Base-by-base conservation (phyloP, 225 moss, liverwort and hornwort species). In the Marchantia paleacea region DNA sequence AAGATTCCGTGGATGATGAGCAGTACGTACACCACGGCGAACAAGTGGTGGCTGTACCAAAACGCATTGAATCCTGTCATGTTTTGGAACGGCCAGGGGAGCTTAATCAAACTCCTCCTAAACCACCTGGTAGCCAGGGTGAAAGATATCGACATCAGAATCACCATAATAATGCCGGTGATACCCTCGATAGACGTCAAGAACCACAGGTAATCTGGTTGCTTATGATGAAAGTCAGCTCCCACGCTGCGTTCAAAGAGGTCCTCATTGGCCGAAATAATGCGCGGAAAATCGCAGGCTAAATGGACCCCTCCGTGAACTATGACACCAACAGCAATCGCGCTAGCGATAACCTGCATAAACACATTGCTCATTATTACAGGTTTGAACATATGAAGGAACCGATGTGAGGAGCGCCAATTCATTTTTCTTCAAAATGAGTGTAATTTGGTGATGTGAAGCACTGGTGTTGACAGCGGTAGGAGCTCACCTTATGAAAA, bases 31-130 rank as follows among this genome's bases (percentile, higher is more conserved):
- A 99, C 99, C 50, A 99, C 24, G 61, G 86, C 94, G 75, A 99
- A 99, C 57, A 99, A 81, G 85, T 99, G 99, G 74, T 99, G 99
- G 31, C 94, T 89, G 86, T 99, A 99, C 99, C 99, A 99, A 75
- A 99, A 99, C 50, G 92, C 95, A 75, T 99, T 99, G 82, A 99
- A 99, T 16, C 99, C 99, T 47, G 94, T 99, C 55, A 99, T 85
- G 0, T 90, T 90, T 48, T 94, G 95, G 75, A 99, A 92, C 22
- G 95, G 95, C 95, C 92, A 90, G 12, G 95, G 99, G 6, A 99
- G 76, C 85, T 95, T 91, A n/a, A 99, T 92, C 19, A 99, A 82
- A 79, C 87, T 92, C 28, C 95, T 79, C 29, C 99, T 86, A 81
- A 95, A 99, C 99, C 99, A 99, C 18, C 87, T 89, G 12, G 91